Evolutionary conservation across 179 eudicot genomes (phyloP).

Genomic region (Dionaea muscipula): DNA sequence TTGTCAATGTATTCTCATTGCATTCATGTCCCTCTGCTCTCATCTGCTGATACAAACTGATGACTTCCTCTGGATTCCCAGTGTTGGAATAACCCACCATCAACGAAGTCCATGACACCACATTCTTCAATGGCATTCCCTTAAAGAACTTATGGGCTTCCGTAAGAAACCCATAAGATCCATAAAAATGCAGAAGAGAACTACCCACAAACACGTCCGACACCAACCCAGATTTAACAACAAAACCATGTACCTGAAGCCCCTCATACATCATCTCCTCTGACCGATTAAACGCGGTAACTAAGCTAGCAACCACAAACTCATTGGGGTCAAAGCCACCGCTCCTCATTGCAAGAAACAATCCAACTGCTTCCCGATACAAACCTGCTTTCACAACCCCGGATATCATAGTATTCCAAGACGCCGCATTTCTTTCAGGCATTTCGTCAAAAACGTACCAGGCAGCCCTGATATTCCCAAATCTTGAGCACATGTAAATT

Average conservation of each 20-base stretch:
- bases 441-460: constrained; percentile 49
- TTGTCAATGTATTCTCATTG: constrained; percentile 48
- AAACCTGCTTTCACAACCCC: constrained; percentile 37
- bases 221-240: constrained; percentile 38
- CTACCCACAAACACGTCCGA: constrained; percentile 47
- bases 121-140: constrained; percentile 51
- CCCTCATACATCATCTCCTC: constrained; percentile 35
- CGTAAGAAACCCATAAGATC: constrained; percentile 30
- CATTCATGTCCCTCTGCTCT: constrained; percentile 29
- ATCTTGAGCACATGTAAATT: constrained; percentile 43
- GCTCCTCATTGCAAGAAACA: constrained; percentile 40
- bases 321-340: constrained; percentile 30
- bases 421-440: constrained; percentile 50
- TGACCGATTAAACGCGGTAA: constrained; percentile 48
- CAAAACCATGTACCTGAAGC: constrained; percentile 43
- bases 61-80: constrained; percentile 24
- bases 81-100: constrained; percentile 42
- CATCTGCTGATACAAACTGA: constrained; percentile 35
- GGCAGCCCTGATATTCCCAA: constrained; percentile 32
- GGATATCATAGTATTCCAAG: constrained; percentile 68
- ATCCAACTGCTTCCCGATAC: constrained; percentile 21
- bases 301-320: constrained; percentile 41
- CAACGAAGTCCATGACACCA: constrained; percentile 68
- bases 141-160: constrained; percentile 34
- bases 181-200: constrained; percentile 53